Evolutionary conservation across 2,329 filamentous ascomycete genomes (phyloP).

Genomic region (Plenodomus tracheiphilus): DNA sequence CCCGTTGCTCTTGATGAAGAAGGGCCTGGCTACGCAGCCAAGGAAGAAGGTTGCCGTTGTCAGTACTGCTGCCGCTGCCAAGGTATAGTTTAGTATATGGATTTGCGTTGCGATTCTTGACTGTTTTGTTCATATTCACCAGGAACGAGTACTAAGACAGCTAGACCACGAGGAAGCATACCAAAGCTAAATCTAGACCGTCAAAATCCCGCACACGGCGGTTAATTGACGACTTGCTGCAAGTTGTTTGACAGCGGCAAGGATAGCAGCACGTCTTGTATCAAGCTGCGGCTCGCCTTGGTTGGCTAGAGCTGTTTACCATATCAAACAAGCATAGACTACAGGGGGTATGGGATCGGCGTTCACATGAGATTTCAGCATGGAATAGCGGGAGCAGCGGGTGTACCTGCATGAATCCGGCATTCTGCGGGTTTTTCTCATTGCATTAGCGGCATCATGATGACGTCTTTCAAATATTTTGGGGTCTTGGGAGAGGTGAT

Average conservation of each 20-base stretch:
- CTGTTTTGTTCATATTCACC: not conserved
- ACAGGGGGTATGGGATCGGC: not conserved
- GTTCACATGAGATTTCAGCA: not conserved
- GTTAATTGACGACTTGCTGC: not conserved
- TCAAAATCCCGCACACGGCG: not conserved
- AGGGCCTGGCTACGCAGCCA: conserved; percentile 41
- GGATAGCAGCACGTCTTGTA: no score
- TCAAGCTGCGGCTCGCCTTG: no score
- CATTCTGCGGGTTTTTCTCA: not conserved
- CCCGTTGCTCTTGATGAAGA: conserved; percentile 48
- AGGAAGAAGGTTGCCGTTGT: conserved; percentile 24
- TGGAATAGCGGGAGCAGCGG: not conserved
- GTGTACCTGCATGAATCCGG: not conserved
- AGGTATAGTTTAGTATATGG: conserved; percentile 24
- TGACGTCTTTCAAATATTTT: conserved; percentile 11
- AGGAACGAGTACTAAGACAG: conserved; percentile 2
- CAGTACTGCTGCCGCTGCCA: conserved; percentile 8
- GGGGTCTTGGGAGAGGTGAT: not conserved
- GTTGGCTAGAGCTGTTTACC: no score
- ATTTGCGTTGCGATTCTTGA: conserved; percentile 11
- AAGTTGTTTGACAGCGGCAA: not conserved
- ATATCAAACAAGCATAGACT: not conserved
- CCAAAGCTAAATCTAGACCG: not conserved
- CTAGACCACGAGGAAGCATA: not conserved
- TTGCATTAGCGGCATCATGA: conserved; percentile 16